Base-by-base conservation (phyloP, 192 early-diverging fungal species). In the Podila clonocystis region DNA sequence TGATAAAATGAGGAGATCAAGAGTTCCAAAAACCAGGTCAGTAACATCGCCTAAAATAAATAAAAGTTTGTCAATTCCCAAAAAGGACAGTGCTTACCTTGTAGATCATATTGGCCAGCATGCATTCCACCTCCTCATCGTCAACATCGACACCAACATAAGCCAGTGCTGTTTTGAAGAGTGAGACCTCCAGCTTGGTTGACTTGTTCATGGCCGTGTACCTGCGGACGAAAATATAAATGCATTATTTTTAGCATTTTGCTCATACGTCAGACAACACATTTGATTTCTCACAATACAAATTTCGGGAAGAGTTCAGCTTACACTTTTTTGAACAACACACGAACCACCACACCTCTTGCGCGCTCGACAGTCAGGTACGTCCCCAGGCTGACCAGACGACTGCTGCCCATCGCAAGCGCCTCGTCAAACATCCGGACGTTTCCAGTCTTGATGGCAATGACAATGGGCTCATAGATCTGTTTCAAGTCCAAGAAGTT, bases 51-150 rank as follows among this genome's bases (percentile, higher is more conserved):
- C 12, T 36, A 55, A 45, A 20, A 48, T 2, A 20, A 20, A 63
- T 17, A 60, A 59, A 22, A n/a, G 17, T 17, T 50, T 15, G n/a
- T 1, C 22, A 29, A 5, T 7, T 52, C 45, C 26, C 48, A 22
- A 69, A 19, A 33, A 63, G 33, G 9, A 9, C 2, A 11, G 41
- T 13, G 1, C 6, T 63, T 85, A 94, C 93, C 85, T 93, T 93
- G 77, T 90, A 91, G 50, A 99, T 93, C 92, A 97, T 92, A 66
- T 92, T 93, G 3, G 96, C 96, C 36, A 99, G 75, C 63, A 94
- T 89, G 72, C 96, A 95, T 72, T 94, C 94, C 7, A 96, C 92
- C 63, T 97, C 95, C 17, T 89, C 89, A 38, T 89, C 59, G 19
- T 90, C 90, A 2, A 89, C 70, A 28, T 85, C 58, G 7, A 89